phyloP scores from a whole-genome alignment of 768 basidiomycete genomes.

The Artomyces pyxidatus region DNA sequence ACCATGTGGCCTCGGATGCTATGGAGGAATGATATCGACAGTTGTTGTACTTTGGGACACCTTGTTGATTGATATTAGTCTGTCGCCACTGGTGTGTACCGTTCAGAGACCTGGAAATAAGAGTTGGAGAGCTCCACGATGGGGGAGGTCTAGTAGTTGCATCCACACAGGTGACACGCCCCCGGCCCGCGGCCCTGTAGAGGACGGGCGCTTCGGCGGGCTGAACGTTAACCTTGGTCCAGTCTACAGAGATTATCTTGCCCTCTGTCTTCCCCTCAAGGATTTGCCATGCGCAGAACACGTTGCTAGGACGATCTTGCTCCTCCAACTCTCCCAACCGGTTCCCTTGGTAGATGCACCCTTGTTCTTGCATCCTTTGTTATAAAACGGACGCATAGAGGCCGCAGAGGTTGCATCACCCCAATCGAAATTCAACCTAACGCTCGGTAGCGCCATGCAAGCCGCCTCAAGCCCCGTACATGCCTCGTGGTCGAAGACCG shows the following conservation, averaged over 20 bases:
- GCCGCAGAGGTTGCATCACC: no score
- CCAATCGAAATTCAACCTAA: no score
- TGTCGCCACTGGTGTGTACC: neutral
- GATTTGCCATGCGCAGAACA: neutral
- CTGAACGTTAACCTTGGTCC: neutral
- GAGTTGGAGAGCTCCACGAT: no score
- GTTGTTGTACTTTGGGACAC: no score
- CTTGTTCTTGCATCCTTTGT: neutral
- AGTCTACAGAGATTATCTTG: no score
- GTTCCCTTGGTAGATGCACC: neutral
- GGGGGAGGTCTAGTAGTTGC: no score
- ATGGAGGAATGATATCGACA: conserved; percentile 19
- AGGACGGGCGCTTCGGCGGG: no score
- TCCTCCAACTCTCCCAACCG: neutral
- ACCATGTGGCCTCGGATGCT: conserved; percentile 10
- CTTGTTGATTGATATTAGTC: neutral
- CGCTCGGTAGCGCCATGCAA: no score
- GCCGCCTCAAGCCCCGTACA: no score
- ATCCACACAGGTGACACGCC: no score
- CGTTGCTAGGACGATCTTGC: neutral
- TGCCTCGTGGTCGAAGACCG: no score
- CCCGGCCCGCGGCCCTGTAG: neutral
- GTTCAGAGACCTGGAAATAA: no score
- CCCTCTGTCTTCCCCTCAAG: neutral
- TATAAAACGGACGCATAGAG: neutral